phyloP scores from a whole-genome alignment of 306 rosid species.

The Argentina anserina region DNA sequence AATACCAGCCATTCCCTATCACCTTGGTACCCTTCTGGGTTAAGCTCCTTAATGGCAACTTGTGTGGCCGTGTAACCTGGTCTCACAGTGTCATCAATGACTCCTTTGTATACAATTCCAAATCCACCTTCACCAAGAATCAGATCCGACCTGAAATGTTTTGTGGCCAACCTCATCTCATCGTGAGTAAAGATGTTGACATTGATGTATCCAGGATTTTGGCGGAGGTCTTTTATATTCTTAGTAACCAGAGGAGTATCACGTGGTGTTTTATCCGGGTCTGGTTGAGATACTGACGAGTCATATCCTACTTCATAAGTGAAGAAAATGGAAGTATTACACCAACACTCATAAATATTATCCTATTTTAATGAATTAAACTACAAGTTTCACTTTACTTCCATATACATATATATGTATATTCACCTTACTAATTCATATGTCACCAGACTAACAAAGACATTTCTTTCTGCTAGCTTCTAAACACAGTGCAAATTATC shows the following conservation, averaged over 20 bases:
- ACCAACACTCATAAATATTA: neutral
- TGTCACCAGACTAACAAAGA: neutral
- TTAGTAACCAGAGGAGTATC: constrained; percentile 38
- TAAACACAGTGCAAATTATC: neutral
- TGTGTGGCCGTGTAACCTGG: constrained; percentile 49
- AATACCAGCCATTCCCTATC: constrained; percentile 98
- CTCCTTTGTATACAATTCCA: constrained; percentile 92
- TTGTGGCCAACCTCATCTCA: constrained; percentile 71
- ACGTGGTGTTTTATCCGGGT: constrained; percentile 14
- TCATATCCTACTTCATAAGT: constrained; percentile 37
- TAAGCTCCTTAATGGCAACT: constrained; percentile 96
- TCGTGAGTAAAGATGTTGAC: constrained; percentile 67
- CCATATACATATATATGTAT: neutral
- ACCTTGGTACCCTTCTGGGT: constrained; percentile 96
- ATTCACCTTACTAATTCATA: neutral
- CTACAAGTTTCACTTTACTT: neutral
- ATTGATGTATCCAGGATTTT: constrained; percentile 56
- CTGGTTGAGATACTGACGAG: constrained; percentile 19
- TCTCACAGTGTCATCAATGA: constrained; percentile 66
- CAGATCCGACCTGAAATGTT: constrained; percentile 75
- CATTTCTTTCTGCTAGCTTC: neutral
- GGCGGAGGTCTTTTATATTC: constrained; percentile 73
- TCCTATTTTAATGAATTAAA: neutral
- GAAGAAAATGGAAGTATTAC: neutral
- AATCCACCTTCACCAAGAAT: constrained; percentile 96